Conservation (phyloP, 2,329 filamentous ascomycete species). For the Aspergillus texensis region DNA sequence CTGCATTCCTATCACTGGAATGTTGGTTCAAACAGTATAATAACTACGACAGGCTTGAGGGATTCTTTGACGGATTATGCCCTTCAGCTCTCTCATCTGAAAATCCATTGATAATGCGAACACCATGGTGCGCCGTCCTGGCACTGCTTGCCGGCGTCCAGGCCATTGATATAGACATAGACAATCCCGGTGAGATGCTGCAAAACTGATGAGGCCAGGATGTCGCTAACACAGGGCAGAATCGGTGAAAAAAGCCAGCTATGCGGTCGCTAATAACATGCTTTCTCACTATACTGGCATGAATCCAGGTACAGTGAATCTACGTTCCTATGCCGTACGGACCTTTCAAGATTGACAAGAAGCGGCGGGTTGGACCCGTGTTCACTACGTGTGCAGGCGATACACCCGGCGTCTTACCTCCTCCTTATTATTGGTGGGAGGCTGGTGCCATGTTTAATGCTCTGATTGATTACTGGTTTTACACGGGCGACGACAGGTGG, state of each 20-base stretch:
- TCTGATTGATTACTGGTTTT: slow-evolving; percentile 48
- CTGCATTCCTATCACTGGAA: slow-evolving; percentile 14
- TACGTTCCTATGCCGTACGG: not conserved
- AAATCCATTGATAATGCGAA: slow-evolving; percentile 16
- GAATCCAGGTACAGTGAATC: slow-evolving; percentile 32
- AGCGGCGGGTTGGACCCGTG: not conserved
- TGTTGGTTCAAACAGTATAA: slow-evolving; percentile 7
- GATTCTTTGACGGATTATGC: not conserved
- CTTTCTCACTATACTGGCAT: slow-evolving; percentile 55
- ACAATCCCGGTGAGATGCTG: slow-evolving; percentile 15
- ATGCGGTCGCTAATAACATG: slow-evolving; percentile 50
- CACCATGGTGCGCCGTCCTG: slow-evolving; percentile 17
- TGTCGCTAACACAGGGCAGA: slow-evolving; percentile 27
- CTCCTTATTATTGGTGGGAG: slow-evolving; percentile 53
- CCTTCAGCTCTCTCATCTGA: not conserved
- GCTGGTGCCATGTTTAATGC: slow-evolving; percentile 47
- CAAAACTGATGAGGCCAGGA: rapidly evolving
- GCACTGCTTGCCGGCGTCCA: slow-evolving; percentile 13
- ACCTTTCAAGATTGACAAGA: not conserved
- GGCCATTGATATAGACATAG: slow-evolving; percentile 19
- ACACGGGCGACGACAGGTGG: slow-evolving; percentile 45
- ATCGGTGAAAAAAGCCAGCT: slow-evolving; percentile 52
- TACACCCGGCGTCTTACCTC: slow-evolving; percentile 53
- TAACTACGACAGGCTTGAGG: not conserved
- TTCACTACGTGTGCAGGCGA: slow-evolving; percentile 37